Percentiles rank a stretch among this genome's conserved stretches.
Evolutionary conservation across 371 early-diverging fungal species (phyloP).

Genomic region (Mortierella sp.): DNA sequence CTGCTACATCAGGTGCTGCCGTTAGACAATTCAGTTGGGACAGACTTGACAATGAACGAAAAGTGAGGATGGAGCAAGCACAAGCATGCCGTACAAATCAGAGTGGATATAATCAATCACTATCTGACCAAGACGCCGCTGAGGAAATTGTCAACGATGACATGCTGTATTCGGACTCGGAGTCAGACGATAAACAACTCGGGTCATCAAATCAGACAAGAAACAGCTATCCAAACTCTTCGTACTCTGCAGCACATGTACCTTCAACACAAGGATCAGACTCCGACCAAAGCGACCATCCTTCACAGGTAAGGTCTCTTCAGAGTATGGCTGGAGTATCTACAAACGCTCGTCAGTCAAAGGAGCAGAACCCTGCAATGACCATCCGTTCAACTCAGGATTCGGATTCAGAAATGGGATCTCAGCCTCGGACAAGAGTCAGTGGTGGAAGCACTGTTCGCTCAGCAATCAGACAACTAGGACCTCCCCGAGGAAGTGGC

Average conservation of each 20-base stretch:
- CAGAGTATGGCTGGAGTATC: not conserved
- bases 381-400: conserved; percentile 9
- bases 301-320: not conserved
- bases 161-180: conserved; percentile 23
- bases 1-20: not conserved
- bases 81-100: conserved; percentile 3
- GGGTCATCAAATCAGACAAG: not conserved
- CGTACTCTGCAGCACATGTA: not conserved
- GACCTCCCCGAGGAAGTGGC: not conserved
- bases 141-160: conserved; percentile 4
- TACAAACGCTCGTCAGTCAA: not conserved
- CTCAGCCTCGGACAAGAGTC: not conserved
- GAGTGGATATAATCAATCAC: not conserved
- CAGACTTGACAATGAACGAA: conserved; percentile 38
- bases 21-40: conserved; percentile 35
- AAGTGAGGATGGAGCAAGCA: conserved; percentile 25
- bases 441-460: not conserved
- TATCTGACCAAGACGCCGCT: not conserved
- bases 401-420: conserved; percentile 1
- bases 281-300: not conserved
- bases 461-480: not conserved
- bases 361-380: not conserved
- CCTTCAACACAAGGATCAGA: conserved; percentile 13
- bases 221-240: not conserved
- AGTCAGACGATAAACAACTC: not conserved